Evolutionary conservation across 306 rosid genomes (phyloP).

Genomic region (Trichosanthes truncata): DNA sequence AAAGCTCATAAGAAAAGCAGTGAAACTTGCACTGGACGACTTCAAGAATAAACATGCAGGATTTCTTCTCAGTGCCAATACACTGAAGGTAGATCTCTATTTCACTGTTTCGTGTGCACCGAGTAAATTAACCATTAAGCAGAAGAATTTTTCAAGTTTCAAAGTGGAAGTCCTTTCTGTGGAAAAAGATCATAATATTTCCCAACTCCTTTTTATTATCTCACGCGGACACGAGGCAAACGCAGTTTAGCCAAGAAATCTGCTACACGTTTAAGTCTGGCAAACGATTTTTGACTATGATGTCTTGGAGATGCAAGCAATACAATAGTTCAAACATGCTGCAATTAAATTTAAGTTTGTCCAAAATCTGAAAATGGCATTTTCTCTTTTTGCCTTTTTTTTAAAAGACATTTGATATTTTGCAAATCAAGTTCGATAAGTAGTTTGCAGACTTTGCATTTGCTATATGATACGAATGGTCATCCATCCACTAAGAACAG

Average conservation of each 20-base stretch:
- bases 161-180: background rate
- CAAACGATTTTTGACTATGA: background rate
- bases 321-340: background rate
- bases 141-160: background rate
- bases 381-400: background rate
- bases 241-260: background rate
- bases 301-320: background rate
- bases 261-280: background rate
- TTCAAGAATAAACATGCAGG: conserved; percentile 68
- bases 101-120: background rate
- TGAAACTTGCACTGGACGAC: conserved; percentile 68
- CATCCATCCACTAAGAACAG: background rate
- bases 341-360: background rate
- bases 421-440: background rate
- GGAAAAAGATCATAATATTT: background rate
- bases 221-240: too few relatives aligned
- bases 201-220: background rate
- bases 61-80: conserved; percentile 65
- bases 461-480: background rate
- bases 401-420: background rate
- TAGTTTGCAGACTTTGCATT: background rate
- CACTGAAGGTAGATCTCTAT: conserved; percentile 47
- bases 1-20: conserved; percentile 52
- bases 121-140: background rate
- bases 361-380: background rate